Conservation (phyloP, 2,329 filamentous ascomycete species). For the Penicillium sp. region DNA sequence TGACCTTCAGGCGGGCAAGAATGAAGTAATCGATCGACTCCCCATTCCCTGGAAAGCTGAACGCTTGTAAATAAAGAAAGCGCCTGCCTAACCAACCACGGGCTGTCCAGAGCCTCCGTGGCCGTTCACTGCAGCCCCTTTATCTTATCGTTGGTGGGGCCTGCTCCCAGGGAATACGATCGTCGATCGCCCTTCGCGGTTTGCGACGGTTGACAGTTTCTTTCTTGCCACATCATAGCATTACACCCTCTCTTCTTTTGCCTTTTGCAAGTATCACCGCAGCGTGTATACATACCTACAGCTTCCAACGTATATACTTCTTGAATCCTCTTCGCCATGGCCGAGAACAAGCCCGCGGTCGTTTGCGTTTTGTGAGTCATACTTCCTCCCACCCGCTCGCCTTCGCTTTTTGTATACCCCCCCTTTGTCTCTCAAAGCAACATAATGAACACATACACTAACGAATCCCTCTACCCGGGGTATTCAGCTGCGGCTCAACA, state of each 20-base stretch:
- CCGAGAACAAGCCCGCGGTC: constrained; percentile 55
- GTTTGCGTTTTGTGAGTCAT: constrained; percentile 79
- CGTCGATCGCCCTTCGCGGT: not conserved
- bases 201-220: no score
- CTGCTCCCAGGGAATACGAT: not conserved
- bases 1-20: not conserved
- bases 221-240: constrained; percentile 1
- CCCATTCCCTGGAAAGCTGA: not conserved
- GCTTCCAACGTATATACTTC: not conserved
- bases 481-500: constrained; percentile 75
- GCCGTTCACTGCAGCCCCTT: not conserved
- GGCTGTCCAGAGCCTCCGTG: constrained; percentile 2
- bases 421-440: not conserved
- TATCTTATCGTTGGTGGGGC: constrained; percentile 20
- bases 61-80: not conserved
- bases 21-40: not conserved
- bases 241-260: not conserved
- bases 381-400: not conserved
- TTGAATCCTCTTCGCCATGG: constrained; percentile 15
- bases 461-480: constrained; percentile 1
- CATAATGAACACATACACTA: not conserved
- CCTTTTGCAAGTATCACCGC: not conserved
- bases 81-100: not conserved
- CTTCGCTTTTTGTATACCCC: not conserved
- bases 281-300: not conserved